These are phyloP conservation scores for Asterophora parasitica DNA, from an alignment of 768 basidiomycete species.

Conservation along the genomic window DNA sequence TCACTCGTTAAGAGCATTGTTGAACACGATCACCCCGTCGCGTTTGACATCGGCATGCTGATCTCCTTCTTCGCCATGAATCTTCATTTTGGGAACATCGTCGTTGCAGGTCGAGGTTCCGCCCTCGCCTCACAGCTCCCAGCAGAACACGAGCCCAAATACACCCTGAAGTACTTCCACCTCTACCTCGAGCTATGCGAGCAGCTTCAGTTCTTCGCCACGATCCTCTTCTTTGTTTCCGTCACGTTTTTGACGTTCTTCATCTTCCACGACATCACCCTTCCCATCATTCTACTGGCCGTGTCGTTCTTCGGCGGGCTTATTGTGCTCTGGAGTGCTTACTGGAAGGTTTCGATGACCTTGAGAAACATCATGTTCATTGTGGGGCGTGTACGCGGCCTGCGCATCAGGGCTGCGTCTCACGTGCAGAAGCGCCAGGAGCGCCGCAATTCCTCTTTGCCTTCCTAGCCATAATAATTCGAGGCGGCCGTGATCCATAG, in stretches of 20 bases:
- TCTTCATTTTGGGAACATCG: conserved; percentile 27
- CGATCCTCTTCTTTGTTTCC: conserved; percentile 22
- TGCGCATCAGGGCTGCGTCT: background rate
- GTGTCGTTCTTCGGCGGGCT: conserved; percentile 16
- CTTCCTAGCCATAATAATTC: background rate
- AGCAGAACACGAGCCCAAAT: background rate
- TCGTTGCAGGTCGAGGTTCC: conserved; percentile 25
- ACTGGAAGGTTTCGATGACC: conserved; percentile 29
- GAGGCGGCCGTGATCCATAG: background rate
- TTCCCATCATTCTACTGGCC: conserved; percentile 23
- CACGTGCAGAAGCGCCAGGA: background rate
- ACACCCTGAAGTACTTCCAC: conserved; percentile 23
- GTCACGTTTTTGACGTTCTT: conserved; percentile 24
- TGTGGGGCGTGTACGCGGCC: background rate
- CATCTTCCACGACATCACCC: conserved; percentile 25
- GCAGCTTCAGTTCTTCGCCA: conserved; percentile 28
- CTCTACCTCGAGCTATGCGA: conserved; percentile 25
- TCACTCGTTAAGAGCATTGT: conserved; percentile 22
- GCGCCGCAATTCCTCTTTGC: background rate
- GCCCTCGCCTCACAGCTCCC: conserved; percentile 20
- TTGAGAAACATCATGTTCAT: conserved; percentile 21
- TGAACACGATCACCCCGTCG: conserved; percentile 12
- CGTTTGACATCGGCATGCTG: conserved; percentile 27
- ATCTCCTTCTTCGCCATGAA: conserved; percentile 27
- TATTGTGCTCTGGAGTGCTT: conserved; percentile 23